Evolutionary conservation across 495 filamentous ascomycete species (phyloP).

Genomic region (Aspergillus kassunensis): DNA sequence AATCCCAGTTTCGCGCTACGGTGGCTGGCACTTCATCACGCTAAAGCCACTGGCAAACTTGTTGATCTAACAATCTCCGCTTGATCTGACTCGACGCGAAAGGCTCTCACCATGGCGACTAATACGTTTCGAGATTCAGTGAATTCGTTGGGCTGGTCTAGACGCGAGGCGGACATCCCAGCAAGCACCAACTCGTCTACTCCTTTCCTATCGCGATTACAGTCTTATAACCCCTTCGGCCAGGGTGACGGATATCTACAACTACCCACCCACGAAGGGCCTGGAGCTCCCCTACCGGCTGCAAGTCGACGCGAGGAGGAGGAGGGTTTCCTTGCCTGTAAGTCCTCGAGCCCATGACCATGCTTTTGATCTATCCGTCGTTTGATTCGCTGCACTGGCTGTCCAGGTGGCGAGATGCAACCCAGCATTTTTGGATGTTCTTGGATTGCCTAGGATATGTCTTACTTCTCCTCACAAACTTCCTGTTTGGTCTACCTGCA

Average conservation of each 20-base stretch:
- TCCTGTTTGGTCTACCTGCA: conserved; percentile 4
- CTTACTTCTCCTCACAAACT: background rate
- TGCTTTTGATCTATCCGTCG: conserved; percentile 4
- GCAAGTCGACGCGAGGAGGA: conserved; percentile 86
- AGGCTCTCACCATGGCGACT: conserved; percentile 66
- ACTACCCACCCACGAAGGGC: conserved; percentile 78
- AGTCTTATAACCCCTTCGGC: conserved; percentile 86
- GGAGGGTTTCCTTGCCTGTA: conserved; percentile 91
- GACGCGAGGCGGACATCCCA: conserved; percentile 75
- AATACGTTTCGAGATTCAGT: conserved; percentile 87
- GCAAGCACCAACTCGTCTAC: conserved; percentile 71
- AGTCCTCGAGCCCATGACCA: conserved; percentile 49
- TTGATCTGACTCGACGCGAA: background rate
- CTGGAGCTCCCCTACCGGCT: conserved; percentile 84
- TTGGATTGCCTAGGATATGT: conserved; percentile 11
- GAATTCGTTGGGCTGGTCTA: conserved; percentile 92
- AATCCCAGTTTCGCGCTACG: conserved; percentile 18
- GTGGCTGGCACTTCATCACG: conserved; percentile 12
- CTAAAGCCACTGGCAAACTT: conserved; percentile 18
- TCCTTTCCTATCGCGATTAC: conserved; percentile 73
- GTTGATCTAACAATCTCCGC: background rate
- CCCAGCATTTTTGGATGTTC: conserved; percentile 38
- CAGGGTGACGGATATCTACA: conserved; percentile 79
- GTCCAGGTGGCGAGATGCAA: conserved; percentile 38
- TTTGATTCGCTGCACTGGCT: conserved; percentile 21